Conservation (phyloP, 768 basidiomycete genomes). For the Boletus sensibilis region DNA sequence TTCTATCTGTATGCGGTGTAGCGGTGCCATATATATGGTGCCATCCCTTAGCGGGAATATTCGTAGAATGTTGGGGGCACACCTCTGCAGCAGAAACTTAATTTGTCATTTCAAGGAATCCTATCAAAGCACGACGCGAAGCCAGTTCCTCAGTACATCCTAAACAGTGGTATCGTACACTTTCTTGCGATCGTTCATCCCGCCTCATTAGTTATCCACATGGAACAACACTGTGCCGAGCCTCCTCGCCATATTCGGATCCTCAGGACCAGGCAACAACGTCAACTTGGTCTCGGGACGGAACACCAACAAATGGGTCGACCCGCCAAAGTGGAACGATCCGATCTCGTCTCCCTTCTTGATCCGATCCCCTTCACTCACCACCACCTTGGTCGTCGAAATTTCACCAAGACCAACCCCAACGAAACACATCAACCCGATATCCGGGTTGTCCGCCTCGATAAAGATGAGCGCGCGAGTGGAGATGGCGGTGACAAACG, state of each 20-base stretch:
- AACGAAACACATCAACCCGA: slow-evolving; percentile 60
- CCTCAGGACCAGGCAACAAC: slow-evolving; percentile 12
- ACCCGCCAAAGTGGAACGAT: slow-evolving; percentile 65
- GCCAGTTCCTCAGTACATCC: no score
- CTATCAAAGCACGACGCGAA: no score
- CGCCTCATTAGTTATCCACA: slow-evolving; percentile 13
- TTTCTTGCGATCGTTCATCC: no score
- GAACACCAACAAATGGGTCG: slow-evolving; percentile 50
- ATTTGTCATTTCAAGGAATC: no score
- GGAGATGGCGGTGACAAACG: slow-evolving; percentile 47
- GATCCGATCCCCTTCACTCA: slow-evolving; percentile 44
- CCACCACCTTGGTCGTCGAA: slow-evolving; percentile 55
- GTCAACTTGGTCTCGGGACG: slow-evolving; percentile 28
- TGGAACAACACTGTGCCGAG: slow-evolving; percentile 22
- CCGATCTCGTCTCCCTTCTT: slow-evolving; percentile 57
- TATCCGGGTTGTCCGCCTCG: slow-evolving; percentile 49
- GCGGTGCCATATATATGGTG: no score
- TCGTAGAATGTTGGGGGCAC: no score
- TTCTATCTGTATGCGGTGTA: no score
- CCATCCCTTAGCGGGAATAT: no score
- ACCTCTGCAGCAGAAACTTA: no score
- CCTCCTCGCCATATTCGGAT: slow-evolving; percentile 6
- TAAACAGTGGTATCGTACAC: no score
- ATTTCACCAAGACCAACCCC: slow-evolving; percentile 63
- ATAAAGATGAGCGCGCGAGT: slow-evolving; percentile 60